These are phyloP conservation scores for Lyophyllum shimeji DNA, from an alignment of 768 basidiomycete species.

Conservation along the genomic window DNA sequence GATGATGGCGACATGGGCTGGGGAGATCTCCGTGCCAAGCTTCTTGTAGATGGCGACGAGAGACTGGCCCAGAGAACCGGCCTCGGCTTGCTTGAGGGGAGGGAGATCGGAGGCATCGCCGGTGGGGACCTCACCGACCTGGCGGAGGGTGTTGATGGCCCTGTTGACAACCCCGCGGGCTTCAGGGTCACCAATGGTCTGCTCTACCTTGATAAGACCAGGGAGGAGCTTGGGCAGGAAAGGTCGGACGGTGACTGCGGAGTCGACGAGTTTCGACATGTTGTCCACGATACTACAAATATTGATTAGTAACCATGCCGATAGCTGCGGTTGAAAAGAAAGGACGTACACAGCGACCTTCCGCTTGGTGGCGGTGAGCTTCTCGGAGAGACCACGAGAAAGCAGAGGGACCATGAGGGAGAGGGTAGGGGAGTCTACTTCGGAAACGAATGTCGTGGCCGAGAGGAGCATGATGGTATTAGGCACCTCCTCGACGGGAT, in stretches of 20 bases:
- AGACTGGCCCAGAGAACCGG: conserved; percentile 59
- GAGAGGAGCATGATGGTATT: conserved; percentile 93
- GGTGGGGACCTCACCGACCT: conserved; percentile 88
- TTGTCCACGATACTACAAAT: conserved; percentile 85
- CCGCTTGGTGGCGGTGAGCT: conserved; percentile 94
- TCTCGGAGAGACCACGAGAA: conserved; percentile 91
- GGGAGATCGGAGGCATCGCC: conserved; percentile 92
- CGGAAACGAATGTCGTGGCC: conserved; percentile 99
- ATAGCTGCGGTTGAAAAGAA: conserved; percentile 12
- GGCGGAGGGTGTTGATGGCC: conserved; percentile 94
- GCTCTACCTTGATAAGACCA: conserved; percentile 93
- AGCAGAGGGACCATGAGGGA: conserved; percentile 97
- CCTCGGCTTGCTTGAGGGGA: conserved; percentile 76
- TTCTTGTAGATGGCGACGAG: conserved; percentile 87
- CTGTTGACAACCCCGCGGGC: conserved; percentile 90
- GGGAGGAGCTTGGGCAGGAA: conserved; percentile 96
- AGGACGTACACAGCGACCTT: conserved; percentile 91
- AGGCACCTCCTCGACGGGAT: conserved; percentile 99
- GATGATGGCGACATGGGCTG: conserved; percentile 55
- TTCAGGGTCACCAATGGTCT: conserved; percentile 95
- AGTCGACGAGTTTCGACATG: conserved; percentile 98
- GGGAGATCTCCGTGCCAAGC: conserved; percentile 56
- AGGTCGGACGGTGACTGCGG: conserved; percentile 90
- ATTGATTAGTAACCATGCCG: conserved; percentile 16
- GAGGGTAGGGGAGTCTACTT: conserved; percentile 95